Evolutionary conservation across 768 basidiomycete genomes (phyloP).

Genomic region (Serendipita indica): DNA sequence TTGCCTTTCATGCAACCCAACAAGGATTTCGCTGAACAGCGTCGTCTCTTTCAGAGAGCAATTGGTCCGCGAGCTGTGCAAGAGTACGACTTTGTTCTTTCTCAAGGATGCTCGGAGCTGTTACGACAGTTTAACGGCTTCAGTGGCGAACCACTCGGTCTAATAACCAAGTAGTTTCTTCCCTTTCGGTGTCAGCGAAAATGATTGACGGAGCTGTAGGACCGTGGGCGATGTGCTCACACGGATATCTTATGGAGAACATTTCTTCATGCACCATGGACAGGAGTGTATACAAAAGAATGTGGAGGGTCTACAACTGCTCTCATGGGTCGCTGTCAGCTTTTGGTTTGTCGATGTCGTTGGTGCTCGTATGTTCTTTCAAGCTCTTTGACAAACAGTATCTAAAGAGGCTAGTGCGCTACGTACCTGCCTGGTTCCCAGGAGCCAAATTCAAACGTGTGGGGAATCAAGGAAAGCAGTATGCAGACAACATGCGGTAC

Average conservation of each 20-base stretch:
- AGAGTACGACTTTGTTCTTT: neutral
- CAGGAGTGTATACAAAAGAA: neutral
- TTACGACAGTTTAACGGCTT: neutral
- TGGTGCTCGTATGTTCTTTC: neutral
- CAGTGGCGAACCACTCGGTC: neutral
- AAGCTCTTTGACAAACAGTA: neutral
- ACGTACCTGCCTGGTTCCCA: neutral
- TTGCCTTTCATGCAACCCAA: neutral
- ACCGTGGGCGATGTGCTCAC: neutral
- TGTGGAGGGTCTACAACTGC: neutral
- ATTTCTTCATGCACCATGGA: neutral
- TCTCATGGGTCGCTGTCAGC: neutral
- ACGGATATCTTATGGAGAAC: neutral
- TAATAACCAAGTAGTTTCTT: neutral
- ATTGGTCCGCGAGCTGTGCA: neutral
- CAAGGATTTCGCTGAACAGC: neutral
- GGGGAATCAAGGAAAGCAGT: neutral
- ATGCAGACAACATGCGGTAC: neutral
- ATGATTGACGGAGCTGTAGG: neutral
- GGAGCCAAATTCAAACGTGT: neutral
- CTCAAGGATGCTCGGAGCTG: neutral
- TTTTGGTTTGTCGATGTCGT: conserved; percentile 3
- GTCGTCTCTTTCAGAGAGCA: neutral
- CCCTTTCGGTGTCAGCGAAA: neutral
- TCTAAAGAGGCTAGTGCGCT: neutral